Percentiles rank a stretch among this genome's conserved stretches.
These are phyloP conservation scores for Entomortierella lignicola DNA, from an alignment of 192 early-diverging fungal species.

Conservation along the genomic window DNA sequence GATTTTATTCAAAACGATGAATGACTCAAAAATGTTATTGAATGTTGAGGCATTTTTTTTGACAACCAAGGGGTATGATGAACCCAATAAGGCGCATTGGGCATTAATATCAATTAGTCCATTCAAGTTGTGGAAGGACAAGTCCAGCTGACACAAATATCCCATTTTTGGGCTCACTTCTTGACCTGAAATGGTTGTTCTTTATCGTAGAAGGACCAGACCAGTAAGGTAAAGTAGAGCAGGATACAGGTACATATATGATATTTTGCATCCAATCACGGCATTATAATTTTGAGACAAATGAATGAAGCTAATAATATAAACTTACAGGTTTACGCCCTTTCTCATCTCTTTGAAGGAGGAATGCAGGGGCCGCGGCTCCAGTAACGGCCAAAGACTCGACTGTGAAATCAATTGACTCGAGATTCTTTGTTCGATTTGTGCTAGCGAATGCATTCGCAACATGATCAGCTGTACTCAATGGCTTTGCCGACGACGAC, in stretches of 20 bases:
- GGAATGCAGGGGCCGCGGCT: slow-evolving; percentile 48
- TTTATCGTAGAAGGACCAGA: not conserved
- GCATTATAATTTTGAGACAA: not conserved
- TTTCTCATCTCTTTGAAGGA: slow-evolving; percentile 39
- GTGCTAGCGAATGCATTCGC: slow-evolving; percentile 29
- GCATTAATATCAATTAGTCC: too few relatives aligned
- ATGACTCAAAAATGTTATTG: too few relatives aligned
- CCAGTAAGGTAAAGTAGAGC: too few relatives aligned
- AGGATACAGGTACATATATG: too few relatives aligned
- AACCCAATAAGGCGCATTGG: too few relatives aligned
- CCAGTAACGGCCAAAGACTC: slow-evolving; percentile 33
- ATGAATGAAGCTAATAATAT: not conserved
- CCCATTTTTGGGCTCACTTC: slow-evolving; percentile 11
- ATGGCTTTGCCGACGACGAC: not conserved
- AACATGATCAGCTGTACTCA: slow-evolving; percentile 25
- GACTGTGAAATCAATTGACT: slow-evolving; percentile 43
- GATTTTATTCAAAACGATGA: too few relatives aligned
- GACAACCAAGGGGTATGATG: too few relatives aligned
- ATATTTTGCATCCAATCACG: too few relatives aligned
- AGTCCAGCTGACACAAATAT: slow-evolving; percentile 20
- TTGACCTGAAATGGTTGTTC: not conserved
- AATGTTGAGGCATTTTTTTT: too few relatives aligned
- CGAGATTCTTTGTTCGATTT: slow-evolving; percentile 30
- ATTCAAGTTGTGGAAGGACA: too few relatives aligned
- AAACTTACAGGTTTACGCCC: slow-evolving; percentile 51